These are phyloP conservation scores for Helichrysum umbraculigerum DNA, from an alignment of 129 eudicot species.

Conservation along the genomic window DNA sequence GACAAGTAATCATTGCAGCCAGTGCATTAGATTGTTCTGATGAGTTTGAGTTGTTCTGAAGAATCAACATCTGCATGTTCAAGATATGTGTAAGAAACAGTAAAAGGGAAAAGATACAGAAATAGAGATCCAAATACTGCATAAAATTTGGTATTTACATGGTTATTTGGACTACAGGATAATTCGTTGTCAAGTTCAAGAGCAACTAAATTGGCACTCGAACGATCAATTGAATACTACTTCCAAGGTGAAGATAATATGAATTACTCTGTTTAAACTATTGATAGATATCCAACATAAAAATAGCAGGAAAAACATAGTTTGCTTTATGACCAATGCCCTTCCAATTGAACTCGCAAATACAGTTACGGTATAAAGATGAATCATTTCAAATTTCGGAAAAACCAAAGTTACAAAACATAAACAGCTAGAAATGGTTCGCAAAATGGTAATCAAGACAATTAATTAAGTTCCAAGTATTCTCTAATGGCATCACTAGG, in stretches of 20 bases:
- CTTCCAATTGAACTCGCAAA: background rate
- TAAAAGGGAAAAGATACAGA: background rate
- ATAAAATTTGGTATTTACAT: background rate
- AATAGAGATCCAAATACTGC: background rate
- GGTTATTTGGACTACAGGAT: conserved; percentile 2
- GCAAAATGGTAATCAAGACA: background rate
- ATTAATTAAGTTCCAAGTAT: too few relatives aligned
- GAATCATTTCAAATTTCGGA: background rate
- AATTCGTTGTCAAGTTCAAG: conserved; percentile 1
- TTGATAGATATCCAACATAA: background rate
- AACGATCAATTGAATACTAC: conserved; percentile 6
- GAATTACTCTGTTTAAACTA: background rate
- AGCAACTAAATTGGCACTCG: background rate
- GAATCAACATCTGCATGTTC: conserved; percentile 25
- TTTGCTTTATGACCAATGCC: background rate
- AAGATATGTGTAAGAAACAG: background rate
- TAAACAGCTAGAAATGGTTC: background rate
- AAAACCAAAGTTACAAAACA: background rate
- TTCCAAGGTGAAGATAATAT: background rate
- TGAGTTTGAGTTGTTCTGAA: background rate
- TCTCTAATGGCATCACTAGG: too few relatives aligned
- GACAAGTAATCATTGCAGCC: background rate
- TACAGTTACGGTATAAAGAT: background rate
- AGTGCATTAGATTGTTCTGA: conserved; percentile 8
- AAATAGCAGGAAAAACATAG: background rate